Evolutionary conservation across 164 flowering plant species (phyloP), one percentile per base, ranked within the genome.

Genomic region (Tinospora cordifolia): DNA sequence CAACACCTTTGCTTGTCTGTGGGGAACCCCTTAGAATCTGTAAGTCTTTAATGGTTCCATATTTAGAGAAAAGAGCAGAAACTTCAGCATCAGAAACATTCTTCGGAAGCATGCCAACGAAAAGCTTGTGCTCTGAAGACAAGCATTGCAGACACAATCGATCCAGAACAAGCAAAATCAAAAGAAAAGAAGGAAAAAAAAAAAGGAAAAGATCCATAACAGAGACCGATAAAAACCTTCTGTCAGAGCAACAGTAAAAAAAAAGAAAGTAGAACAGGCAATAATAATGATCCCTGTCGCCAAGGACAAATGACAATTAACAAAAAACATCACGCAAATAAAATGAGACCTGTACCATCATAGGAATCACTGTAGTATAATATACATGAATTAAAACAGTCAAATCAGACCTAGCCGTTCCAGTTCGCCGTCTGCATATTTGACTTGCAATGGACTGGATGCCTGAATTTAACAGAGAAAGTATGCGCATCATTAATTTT

Each of bases 381-480:
- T 27, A 49, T 49, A 71, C 62, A 40, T 67, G 63, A 66, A 62
- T 4, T 39, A 74, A 74, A 75, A 76, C 65, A 68, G 24, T 64
- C 21, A 66, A 69, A 15, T 40, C 72, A 72, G 68, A 94, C 99
- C 99, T 87, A 95, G 84, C 74, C 98, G 88, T 86, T 95, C 99
- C 88, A 95, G 77, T 84, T 95, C 98, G 72, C 99, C 99, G 82
- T 95, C 97, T 73, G 99, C 99, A 84, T 95, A 95, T 81, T 95
- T 95, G 86, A 95, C 99, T 92, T 95, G 99, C 86, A 95, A 81
- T 6, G 97, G 99, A 75, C 96, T 90, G 76, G 97, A 86, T 71
- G 98, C 98, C 99, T 95, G 91, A 71, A 83, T 57, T 65, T 70
- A 59, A 81, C 70, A 83, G 66, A 81, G 59, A 62, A 41, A 30